A percentile compares a stretch with the other conserved stretches of the same genome.
Evolutionary conservation across 352 stramenopile species (phyloP).

Genomic region (Pythium vanterpoolii): DNA sequence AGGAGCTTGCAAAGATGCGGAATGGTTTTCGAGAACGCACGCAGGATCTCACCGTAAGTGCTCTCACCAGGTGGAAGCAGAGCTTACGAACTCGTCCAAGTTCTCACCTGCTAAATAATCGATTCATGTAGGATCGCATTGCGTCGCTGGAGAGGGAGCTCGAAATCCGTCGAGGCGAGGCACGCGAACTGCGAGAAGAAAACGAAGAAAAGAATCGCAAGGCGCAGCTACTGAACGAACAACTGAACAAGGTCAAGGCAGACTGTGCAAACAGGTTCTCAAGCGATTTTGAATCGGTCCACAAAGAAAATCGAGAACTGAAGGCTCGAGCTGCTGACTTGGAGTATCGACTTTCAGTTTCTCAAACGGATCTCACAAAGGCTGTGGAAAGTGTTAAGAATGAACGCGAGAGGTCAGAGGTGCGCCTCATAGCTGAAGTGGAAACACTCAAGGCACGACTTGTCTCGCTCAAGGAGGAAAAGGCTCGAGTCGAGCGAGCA

Average conservation of each 20-base stretch:
- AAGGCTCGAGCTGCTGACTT: slow-evolving; percentile 45
- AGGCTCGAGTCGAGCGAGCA: slow-evolving; percentile 39
- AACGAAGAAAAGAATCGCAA: slow-evolving; percentile 64
- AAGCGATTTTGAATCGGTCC: slow-evolving; percentile 47
- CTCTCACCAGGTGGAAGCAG: neutral
- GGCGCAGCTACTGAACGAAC: slow-evolving; percentile 60
- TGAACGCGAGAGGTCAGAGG: slow-evolving; percentile 53
- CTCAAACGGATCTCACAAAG: slow-evolving; percentile 38
- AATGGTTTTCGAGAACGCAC: slow-evolving; percentile 47
- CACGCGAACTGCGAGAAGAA: slow-evolving; percentile 56
- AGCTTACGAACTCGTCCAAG: neutral
- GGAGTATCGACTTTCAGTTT: slow-evolving; percentile 45
- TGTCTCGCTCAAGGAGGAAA: slow-evolving; percentile 60
- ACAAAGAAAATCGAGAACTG: slow-evolving; percentile 61
- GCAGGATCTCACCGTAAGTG: slow-evolving; percentile 49
- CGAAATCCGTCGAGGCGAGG: slow-evolving; percentile 51
- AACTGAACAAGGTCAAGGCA: slow-evolving; percentile 73
- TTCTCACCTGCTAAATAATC: neutral
- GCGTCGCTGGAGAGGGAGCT: slow-evolving; percentile 47
- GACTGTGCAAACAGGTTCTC: slow-evolving; percentile 52
- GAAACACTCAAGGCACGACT: slow-evolving; percentile 54
- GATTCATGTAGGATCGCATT: slow-evolving; percentile 17
- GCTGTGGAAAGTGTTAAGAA: slow-evolving; percentile 33
- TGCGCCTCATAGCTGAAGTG: slow-evolving; percentile 51
- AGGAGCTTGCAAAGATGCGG: slow-evolving; percentile 44